Base-by-base conservation (phyloP, 495 filamentous ascomycete species). In the Tricharina praecox region DNA sequence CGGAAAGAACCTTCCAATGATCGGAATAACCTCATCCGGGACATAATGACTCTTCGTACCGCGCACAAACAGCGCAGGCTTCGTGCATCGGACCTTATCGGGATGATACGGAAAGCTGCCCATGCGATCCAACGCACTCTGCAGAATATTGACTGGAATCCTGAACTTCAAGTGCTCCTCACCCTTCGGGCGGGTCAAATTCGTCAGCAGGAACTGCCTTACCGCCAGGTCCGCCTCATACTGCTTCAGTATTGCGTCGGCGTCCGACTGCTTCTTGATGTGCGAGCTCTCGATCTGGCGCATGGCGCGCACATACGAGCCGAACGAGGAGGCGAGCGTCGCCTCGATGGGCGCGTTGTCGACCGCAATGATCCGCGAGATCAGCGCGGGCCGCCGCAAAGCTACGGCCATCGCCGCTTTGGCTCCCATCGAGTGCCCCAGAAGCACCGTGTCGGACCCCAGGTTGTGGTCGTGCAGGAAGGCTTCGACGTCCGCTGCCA, bases 351-450 rank as follows among this genome's bases (percentile, higher is more conserved):
- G 90, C 4, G 87, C 85, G 59, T 97, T 97, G 68, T 97, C 90
- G 3, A 96, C 85, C 3, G 85, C 68, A 16, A 97, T 71, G 21
- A 97, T 58, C 53, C 74, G 73, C 1, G 68, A 69, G 28, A 93
- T 68, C 0, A 77, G 66, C 10, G 72, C 62, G 0, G 84, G 82
- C 0, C 71, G 64, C 23, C 70, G 68, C 13, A 97, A 74, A 24
- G 85, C 81, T 26, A 96, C 70, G 0, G 82, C 71, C 88, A 96
- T 94, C 44, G 84, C 88, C 2, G 80, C 77, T 70, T 97, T 97
- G 30, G 90, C 90, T 43, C 92, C 92, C 88, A 97, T 97, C 0
- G 87, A 94, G 66, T 97, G 90, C 0, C 90, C 90, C 55, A 97
- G 86, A 4, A 97, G 65, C 11, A 53, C 53, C 0, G 82, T 82